These are phyloP conservation scores for Cardiospermum halicacabum DNA, from an alignment of 345 rosid genomes.

Conservation along the genomic window DNA sequence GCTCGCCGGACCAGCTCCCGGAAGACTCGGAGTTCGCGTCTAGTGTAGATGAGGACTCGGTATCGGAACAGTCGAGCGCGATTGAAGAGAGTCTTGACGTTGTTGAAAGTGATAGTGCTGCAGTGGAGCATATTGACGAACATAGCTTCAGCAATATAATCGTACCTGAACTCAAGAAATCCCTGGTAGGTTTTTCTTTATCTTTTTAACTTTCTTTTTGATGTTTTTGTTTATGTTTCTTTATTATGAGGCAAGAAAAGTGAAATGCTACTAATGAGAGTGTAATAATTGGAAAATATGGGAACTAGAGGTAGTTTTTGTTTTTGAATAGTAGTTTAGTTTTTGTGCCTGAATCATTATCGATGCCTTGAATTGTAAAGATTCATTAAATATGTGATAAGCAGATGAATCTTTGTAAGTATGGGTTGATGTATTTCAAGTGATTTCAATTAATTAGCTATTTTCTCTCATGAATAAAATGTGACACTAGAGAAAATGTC, in stretches of 20 bases:
- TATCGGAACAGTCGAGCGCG: slow-evolving; percentile 21
- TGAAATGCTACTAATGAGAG: background rate
- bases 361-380: background rate
- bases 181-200: slow-evolving; percentile 35
- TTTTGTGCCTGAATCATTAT: too few species aligned
- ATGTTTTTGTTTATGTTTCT: background rate
- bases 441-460: background rate
- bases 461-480: background rate
- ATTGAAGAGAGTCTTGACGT: slow-evolving; percentile 18
- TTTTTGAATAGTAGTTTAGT: too few species aligned
- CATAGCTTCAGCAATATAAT: slow-evolving; percentile 23
- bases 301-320: too few species aligned
- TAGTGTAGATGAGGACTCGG: slow-evolving; percentile 37
- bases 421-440: background rate
- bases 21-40: slow-evolving; percentile 29
- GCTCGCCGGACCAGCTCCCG: slow-evolving; percentile 36
- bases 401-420: background rate
- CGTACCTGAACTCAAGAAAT: slow-evolving; percentile 38
- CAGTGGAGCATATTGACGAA: slow-evolving; percentile 25
- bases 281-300: background rate
- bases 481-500: background rate
- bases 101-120: slow-evolving; percentile 15
- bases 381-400: background rate
- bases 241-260: background rate
- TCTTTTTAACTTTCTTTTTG: background rate